Evolutionary conservation across 257 asterid species (phyloP), one percentile per base, ranked within the genome.

Genomic region (Rehmannia glutinosa): DNA sequence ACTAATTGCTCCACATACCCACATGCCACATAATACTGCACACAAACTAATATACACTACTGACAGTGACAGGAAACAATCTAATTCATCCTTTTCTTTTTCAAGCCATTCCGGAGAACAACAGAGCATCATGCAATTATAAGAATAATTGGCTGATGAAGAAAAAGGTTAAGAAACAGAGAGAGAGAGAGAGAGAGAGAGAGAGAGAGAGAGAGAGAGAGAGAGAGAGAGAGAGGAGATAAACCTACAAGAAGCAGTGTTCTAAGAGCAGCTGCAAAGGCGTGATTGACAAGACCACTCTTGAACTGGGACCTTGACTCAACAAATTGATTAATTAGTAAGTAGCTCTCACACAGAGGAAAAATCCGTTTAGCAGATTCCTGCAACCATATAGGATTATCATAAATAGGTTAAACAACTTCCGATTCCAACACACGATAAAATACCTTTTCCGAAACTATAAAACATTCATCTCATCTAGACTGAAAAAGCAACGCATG

Each of bases 201-300:
- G 68, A 66, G 79, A 85, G 88, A 77, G 82, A 92, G 97, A 36
- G 89, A 87, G 62, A 92, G 92, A 92, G 35, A 49, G 58, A 13
- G 38, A 61, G 52, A 53, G 43, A 47, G 33, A 36, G 56, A 62
- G 21, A 46, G 56, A 16, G 3, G 82, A 62, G 97, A 96, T 33
- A 64, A 82, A 86, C 91, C 77, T 83, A 93, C 99, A 43, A 93
- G 89, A 56, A 93, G 94, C 62, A 93, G 84, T 52, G 96, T 81
- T 81, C 97, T 81, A 21, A 93, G 87, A 52, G 96, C 96, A 73
- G 99, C 94, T 17, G 99, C 96, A 71, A 93, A 90, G 28, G 99
- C 99, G 72, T 93, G 99, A 76, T 93, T 93, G 35, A 93, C 97
- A 61, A 93, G 82, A 64, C 99, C 97, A 41, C 78, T 81, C 83